A percentile compares a stretch with the other conserved stretches of the same genome.
Evolutionary conservation across 805 yeast genomes (phyloP).

Genomic region (Cyberlindnera galapagoensis): DNA sequence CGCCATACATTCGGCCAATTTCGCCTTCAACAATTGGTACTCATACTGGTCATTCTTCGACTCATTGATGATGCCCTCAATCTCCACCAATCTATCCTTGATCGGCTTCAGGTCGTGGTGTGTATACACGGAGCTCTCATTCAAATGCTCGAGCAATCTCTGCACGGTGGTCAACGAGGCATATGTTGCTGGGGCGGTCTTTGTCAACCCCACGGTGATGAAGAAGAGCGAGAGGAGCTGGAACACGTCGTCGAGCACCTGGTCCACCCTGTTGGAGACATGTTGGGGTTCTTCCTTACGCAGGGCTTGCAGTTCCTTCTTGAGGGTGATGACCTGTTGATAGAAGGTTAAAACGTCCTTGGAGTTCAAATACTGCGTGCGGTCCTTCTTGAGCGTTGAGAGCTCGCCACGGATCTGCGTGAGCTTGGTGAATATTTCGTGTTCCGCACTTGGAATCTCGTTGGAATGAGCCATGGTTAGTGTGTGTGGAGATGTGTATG

Average conservation of each 20-base stretch:
- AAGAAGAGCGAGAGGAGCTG: conserved; percentile 82
- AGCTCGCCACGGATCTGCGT: conserved; percentile 36
- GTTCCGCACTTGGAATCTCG: conserved; percentile 32
- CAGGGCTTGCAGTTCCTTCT: conserved; percentile 46
- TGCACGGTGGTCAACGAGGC: conserved; percentile 84
- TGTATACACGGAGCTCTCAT: conserved; percentile 77
- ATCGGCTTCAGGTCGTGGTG: conserved; percentile 79
- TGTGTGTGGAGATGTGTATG: too few relatives aligned
- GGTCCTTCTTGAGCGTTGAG: conserved; percentile 51
- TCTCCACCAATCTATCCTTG: conserved; percentile 63
- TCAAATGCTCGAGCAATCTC: conserved; percentile 74
- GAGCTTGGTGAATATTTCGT: conserved; percentile 33
- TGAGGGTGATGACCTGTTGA: conserved; percentile 46
- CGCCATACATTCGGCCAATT: conserved; percentile 55
- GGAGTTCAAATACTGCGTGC: conserved; percentile 58
- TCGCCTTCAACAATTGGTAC: conserved; percentile 52
- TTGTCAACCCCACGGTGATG: conserved; percentile 85
- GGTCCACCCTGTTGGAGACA: conserved; percentile 49
- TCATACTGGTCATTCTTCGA: conserved; percentile 39
- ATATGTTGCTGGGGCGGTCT: conserved; percentile 90
- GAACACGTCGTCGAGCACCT: conserved; percentile 80
- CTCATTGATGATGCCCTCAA: conserved; percentile 47
- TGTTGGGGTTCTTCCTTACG: conserved; percentile 24
- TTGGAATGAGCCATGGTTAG: conserved; percentile 24
- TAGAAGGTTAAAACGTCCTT: conserved; percentile 59